phyloP scores from a whole-genome alignment of 768 basidiomycete genomes.

The Suillus clintonianus region DNA sequence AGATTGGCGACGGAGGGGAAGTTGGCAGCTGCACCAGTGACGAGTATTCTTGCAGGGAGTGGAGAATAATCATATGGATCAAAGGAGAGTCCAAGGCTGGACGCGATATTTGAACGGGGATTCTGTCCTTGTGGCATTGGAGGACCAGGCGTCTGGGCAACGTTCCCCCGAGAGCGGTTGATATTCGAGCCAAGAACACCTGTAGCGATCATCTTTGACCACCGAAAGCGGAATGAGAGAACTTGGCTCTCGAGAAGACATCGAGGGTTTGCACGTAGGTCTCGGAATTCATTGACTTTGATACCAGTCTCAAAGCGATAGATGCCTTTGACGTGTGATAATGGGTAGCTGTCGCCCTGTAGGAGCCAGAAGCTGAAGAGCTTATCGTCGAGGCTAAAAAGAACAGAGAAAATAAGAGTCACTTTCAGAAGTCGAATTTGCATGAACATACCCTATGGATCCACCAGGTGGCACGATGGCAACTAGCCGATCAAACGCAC shows the following conservation, averaged over 20 bases:
- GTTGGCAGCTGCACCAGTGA: conserved; percentile 80
- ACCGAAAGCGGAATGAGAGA: conserved; percentile 80
- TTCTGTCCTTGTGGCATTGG: conserved; percentile 9
- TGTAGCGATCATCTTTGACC: conserved; percentile 70
- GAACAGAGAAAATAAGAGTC: conserved; percentile 3
- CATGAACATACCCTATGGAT: conserved; percentile 70
- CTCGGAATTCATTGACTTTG: conserved; percentile 86
- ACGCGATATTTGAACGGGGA: conserved; percentile 21
- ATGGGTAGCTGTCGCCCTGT: conserved; percentile 75
- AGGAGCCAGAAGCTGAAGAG: conserved; percentile 89
- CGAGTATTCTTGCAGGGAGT: conserved; percentile 66
- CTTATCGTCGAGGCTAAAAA: conserved; percentile 80
- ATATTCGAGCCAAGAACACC: conserved; percentile 59
- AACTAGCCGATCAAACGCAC: conserved; percentile 85
- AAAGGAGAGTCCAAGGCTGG: conserved; percentile 65
- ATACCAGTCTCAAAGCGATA: conserved; percentile 87
- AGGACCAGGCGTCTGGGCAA: conserved; percentile 29
- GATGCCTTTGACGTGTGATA: conserved; percentile 81
- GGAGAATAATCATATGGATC: conserved; percentile 75
- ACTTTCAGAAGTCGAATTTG: conserved; percentile 3
- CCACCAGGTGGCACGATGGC: conserved; percentile 91
- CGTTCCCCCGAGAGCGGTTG: conserved; percentile 33
- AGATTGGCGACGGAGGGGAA: conserved; percentile 82
- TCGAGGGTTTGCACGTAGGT: conserved; percentile 85
- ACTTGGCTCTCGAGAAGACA: conserved; percentile 84